These are phyloP conservation scores for Chlorella ohadii DNA, from an alignment of 139 green algal species.

Conservation along the genomic window DNA sequence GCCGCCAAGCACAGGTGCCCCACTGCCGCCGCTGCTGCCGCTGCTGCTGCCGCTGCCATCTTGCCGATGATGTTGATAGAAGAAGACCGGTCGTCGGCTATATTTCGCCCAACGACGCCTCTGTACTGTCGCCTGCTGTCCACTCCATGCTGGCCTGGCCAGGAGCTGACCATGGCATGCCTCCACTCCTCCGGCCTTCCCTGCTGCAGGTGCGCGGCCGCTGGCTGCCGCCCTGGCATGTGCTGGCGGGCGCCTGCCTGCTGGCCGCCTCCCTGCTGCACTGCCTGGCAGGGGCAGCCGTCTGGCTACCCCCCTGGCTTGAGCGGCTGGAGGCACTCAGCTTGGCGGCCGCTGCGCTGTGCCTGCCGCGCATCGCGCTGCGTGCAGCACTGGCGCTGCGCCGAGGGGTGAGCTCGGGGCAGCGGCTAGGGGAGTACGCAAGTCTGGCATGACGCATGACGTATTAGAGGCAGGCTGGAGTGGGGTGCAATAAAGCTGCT, in stretches of 20 bases:
- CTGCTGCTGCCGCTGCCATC: not conserved
- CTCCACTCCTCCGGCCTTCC: not conserved
- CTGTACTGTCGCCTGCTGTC: too few species aligned
- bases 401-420: constrained; percentile 35
- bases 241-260: constrained; percentile 52
- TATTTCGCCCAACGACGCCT: too few species aligned
- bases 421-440: not conserved
- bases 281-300: constrained; percentile 49
- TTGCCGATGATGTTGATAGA: too few species aligned
- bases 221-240: constrained; percentile 43
- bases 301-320: constrained; percentile 21
- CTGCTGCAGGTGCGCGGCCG: not conserved
- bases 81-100: too few species aligned
- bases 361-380: constrained; percentile 50
- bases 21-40: not conserved
- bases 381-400: constrained; percentile 49
- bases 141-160: too few species aligned
- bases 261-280: constrained; percentile 63
- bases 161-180: too few species aligned
- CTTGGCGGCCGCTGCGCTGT: constrained; percentile 53
- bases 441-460: too few species aligned
- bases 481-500: not conserved
- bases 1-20: not conserved
- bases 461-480: too few species aligned
- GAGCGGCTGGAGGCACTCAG: constrained; percentile 65